Evolutionary conservation across 108 stramenopile genomes (phyloP).

Genomic region (Nitzschia palea): DNA sequence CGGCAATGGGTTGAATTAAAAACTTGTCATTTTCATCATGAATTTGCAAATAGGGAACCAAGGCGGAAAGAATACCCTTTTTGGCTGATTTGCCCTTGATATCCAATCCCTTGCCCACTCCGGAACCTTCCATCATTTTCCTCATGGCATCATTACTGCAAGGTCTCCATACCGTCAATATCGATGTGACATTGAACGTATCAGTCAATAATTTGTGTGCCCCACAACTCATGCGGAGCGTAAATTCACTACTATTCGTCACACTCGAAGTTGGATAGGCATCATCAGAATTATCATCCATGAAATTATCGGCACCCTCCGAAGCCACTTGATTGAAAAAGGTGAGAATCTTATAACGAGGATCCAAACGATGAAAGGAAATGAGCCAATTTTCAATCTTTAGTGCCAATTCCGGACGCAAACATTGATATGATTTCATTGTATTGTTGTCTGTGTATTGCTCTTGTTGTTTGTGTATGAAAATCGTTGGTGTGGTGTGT

Average conservation of each 20-base stretch:
- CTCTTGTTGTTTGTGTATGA: too few relatives aligned
- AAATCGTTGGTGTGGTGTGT: too few relatives aligned
- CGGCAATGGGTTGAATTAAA: slow-evolving; percentile 42
- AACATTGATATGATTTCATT: slow-evolving; percentile 3
- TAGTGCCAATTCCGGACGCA: slow-evolving; percentile 30
- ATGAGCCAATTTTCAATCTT: slow-evolving; percentile 50
- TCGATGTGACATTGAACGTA: slow-evolving; percentile 32
- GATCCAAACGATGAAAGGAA: slow-evolving; percentile 60
- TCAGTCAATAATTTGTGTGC: slow-evolving; percentile 37
- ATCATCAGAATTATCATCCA: too few relatives aligned
- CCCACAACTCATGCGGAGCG: too few relatives aligned
- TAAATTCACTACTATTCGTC: too few relatives aligned
- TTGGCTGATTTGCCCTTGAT: slow-evolving; percentile 79
- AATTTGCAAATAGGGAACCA: slow-evolving; percentile 76
- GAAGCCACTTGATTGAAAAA: slow-evolving; percentile 63
- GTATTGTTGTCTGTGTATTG: too few relatives aligned
- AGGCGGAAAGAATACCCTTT: slow-evolving; percentile 50
- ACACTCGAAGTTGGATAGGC: too few relatives aligned
- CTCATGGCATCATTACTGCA: slow-evolving; percentile 63
- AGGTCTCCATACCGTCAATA: slow-evolving; percentile 78
- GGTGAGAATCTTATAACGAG: slow-evolving; percentile 62
- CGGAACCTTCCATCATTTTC: slow-evolving; percentile 69
- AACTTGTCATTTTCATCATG: slow-evolving; percentile 52
- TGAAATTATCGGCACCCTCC: slow-evolving; percentile 48
- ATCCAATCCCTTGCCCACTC: slow-evolving; percentile 74